Base-by-base conservation (phyloP, 1,284 basidiomycete genomes). In the Ustilago lituana region DNA sequence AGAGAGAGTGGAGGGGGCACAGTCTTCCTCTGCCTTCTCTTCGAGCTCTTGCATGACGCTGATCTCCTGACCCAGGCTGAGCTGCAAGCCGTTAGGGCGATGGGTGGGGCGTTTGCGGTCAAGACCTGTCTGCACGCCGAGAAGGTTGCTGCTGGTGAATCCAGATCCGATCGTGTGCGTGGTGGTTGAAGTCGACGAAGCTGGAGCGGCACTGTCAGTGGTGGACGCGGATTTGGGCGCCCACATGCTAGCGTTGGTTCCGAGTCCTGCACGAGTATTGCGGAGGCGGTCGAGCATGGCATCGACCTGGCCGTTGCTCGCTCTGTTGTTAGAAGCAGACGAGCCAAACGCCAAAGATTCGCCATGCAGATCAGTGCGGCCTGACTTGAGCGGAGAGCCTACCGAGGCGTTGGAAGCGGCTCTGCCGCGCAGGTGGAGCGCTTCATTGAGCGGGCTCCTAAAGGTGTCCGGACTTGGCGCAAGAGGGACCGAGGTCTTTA, bases 241-340 rank as follows among this genome's bases (percentile, higher is more conserved):
- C 74, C 72, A 74, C 43, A 58, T 69, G 41, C 73, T 73, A 9
- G 65, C 62, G 24, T 59, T 41, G 19, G 62, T 69, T 14, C 58
- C 60, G 9, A 72, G 53, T 0, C 58, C 61, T 5, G 66, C 68
- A 17, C 63, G 52, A n/a, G 65, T 58, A 26, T 38, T 52, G 23
- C 64, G 53, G 7, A 74, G 58, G 15, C 63, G 49, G 19, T 70
- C 68, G 33, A 74, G 57, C 64, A 72, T 76, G 5, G 57, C 26
- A 10, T 74, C 72, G 29, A 71, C 68, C 52, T 72, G 60, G 9
- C 40, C 48, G 23, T 29, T 43, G 3, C 38, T 46, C 5, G 40
- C 15, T 31, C 51, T 49, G 37, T 33, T 36, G 29, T 19, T 17
- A 11, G 39, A 29, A 35, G 44, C 32, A 17, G 54, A 43, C 1